phyloP scores from a whole-genome alignment of 2,329 filamentous ascomycete genomes.

The Claviceps digitariae region DNA sequence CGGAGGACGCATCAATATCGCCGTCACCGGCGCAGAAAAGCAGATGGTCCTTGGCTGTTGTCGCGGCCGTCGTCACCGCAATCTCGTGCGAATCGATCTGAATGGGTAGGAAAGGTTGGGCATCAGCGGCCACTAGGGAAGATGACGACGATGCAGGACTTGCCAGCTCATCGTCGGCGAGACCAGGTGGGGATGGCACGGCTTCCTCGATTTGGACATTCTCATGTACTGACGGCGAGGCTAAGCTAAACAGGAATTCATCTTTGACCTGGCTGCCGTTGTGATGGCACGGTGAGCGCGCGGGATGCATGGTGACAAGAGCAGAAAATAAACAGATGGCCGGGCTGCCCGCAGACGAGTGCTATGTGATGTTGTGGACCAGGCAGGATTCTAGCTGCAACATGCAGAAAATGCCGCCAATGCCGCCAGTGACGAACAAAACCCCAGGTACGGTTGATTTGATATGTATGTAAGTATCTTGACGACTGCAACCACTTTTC shows the following conservation, averaged over 20 bases:
- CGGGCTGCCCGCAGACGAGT: too few relatives aligned
- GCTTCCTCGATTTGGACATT: constrained; percentile 1
- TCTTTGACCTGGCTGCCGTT: constrained; percentile 1
- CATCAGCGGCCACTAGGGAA: neutral
- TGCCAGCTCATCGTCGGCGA: constrained; percentile 1
- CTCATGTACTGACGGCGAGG: neutral
- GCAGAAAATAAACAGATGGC: neutral
- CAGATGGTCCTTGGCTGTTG: neutral
- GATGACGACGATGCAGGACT: neutral
- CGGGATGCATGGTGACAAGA: constrained; percentile 7
- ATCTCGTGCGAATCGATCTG: neutral
- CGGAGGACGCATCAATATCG: neutral
- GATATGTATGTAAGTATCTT: too few relatives aligned
- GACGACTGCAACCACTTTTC: too few relatives aligned
- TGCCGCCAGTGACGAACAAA: too few relatives aligned
- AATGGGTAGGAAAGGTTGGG: neutral
- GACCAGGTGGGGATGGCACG: neutral
- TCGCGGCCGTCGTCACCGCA: neutral
- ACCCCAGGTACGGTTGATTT: too few relatives aligned
- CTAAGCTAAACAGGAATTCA: neutral
- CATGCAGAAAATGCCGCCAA: too few relatives aligned
- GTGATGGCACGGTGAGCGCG: neutral
- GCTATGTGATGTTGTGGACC: too few relatives aligned
- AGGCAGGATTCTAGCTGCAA: too few relatives aligned
- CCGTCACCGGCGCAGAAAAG: neutral